Evolutionary conservation across 129 eudicot genomes (phyloP).

Genomic region (Deinandra increscens): DNA sequence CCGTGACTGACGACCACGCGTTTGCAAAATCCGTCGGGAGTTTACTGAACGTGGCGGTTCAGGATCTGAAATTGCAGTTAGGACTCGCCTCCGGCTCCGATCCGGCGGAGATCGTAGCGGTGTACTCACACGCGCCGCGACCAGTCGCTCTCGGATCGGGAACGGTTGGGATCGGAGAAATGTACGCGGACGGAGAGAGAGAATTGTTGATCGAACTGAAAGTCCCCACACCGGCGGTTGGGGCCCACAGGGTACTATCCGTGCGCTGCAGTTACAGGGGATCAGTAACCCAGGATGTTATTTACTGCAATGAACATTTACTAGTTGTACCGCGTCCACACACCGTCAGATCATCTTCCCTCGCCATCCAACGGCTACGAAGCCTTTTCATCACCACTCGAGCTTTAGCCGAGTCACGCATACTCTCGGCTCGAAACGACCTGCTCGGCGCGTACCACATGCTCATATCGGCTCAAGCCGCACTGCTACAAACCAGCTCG

Average conservation of each 20-base stretch:
- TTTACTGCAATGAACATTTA: constrained; percentile 51
- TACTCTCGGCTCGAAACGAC: constrained; percentile 51
- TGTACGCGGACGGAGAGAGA: constrained; percentile 63
- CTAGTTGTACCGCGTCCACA: constrained; percentile 62
- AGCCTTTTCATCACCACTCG: constrained; percentile 57
- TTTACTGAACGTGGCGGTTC: constrained; percentile 51
- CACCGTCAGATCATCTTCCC: constrained; percentile 61
- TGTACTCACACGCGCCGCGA: constrained; percentile 42
- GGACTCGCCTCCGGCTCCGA: constrained; percentile 51
- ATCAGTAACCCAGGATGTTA: constrained; percentile 59
- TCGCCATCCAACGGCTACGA: constrained; percentile 62
- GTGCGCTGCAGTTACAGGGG: constrained; percentile 68
- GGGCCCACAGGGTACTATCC: constrained; percentile 69
- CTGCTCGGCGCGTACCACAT: constrained; percentile 62
- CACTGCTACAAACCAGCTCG: constrained; percentile 47
- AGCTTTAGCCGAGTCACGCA: constrained; percentile 78
- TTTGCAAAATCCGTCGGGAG: constrained; percentile 36
- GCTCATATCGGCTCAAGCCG: constrained; percentile 63
- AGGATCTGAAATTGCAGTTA: constrained; percentile 54
- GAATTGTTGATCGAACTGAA: constrained; percentile 69
- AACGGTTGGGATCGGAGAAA: constrained; percentile 49
- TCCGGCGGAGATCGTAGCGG: constrained; percentile 62
- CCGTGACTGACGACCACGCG: constrained; percentile 26
- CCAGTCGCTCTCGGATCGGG: constrained; percentile 50
- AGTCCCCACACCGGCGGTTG: constrained; percentile 57